These are phyloP conservation scores for Yamadazyma tumulicola DNA, from an alignment of 805 yeast genomes.

Conservation along the genomic window DNA sequence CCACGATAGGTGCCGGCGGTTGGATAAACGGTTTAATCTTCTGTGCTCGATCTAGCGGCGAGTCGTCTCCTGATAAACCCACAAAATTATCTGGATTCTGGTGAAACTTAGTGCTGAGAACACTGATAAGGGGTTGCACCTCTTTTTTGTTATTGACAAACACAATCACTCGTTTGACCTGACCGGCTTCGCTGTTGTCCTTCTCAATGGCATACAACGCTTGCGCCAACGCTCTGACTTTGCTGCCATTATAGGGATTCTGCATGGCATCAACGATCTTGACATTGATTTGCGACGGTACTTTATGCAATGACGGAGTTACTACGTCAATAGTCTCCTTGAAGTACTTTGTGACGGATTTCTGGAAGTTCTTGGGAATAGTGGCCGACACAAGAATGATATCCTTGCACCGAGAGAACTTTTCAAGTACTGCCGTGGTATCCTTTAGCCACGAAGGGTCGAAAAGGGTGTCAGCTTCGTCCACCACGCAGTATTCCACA, in stretches of 20 bases:
- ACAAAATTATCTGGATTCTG: slow-evolving; percentile 45
- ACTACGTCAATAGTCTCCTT: slow-evolving; percentile 60
- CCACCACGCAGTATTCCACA: slow-evolving; percentile 67
- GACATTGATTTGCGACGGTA: slow-evolving; percentile 75
- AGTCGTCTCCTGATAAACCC: slow-evolving; percentile 65
- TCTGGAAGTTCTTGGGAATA: slow-evolving; percentile 73
- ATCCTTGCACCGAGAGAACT: slow-evolving; percentile 53
- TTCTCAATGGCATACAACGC: slow-evolving; percentile 79
- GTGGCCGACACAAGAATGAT: slow-evolving; percentile 87
- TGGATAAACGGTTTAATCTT: slow-evolving; percentile 61
- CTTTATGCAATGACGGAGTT: slow-evolving; percentile 78
- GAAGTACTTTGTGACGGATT: slow-evolving; percentile 54
- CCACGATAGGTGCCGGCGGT: slow-evolving; percentile 49
- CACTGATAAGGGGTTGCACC: slow-evolving; percentile 55
- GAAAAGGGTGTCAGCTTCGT: slow-evolving; percentile 92
- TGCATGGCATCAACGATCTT: slow-evolving; percentile 71
- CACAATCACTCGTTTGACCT: slow-evolving; percentile 74
- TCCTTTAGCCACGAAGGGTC: slow-evolving; percentile 73
- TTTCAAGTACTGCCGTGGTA: slow-evolving; percentile 54
- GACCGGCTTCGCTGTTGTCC: slow-evolving; percentile 77
- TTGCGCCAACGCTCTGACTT: slow-evolving; percentile 81
- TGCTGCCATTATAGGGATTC: slow-evolving; percentile 81
- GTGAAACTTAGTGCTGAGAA: slow-evolving; percentile 41
- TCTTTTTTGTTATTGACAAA: slow-evolving; percentile 76
- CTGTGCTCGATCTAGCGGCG: slow-evolving; percentile 53